Base-by-base conservation (phyloP, 225 moss, liverwort and hornwort species). In the Asterella californica region DNA sequence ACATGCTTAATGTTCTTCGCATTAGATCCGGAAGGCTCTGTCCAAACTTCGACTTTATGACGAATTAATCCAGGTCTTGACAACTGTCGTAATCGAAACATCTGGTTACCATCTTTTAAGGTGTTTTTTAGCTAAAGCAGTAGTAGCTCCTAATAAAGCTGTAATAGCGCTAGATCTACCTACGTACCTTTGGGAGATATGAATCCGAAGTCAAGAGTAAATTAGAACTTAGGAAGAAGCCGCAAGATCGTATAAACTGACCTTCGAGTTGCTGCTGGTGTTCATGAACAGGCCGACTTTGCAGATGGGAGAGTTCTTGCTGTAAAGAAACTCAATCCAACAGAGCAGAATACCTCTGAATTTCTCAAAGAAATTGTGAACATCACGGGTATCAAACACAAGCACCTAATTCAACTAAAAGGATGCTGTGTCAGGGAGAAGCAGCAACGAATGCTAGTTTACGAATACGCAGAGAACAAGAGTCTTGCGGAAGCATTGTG, bases 311-410 rank as follows among this genome's bases (percentile, higher is more conserved):
- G 34, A 5, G 36, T 33, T 45, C 0, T 83, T 34, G 83, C 83
- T 9, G 83, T 83, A 19, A 83, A 83, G 74, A 34, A 33, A 49
- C 54, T 83, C 33, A 61, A 64, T 22, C 45, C 53, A 8, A 33
- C 74, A 0, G 22, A 50, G 3, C 74, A 79, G 30, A 62, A 66
- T 50, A 55, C 63, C 7, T n/a, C 70, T 36, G 79, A 83, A 25
- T 83, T 83, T 50, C 38, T 82, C n/a, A 82, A 78, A 15, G 82
- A 82, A 49, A 57, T 82, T 42, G 70, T 82, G 25, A 69, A 78
- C 18, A 71, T 83, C 25, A 83, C 83, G 46, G 83, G 83, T 15
- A 78, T 83, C 29, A 83, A 72, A 49, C 83, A 83, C 50, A 71
- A 42, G 48, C 49, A 83, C 53, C 72, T 83, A 37, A 65, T 83